These are phyloP conservation scores for Leccinum disarticulatum DNA, from an alignment of 768 basidiomycete species.

Conservation along the genomic window DNA sequence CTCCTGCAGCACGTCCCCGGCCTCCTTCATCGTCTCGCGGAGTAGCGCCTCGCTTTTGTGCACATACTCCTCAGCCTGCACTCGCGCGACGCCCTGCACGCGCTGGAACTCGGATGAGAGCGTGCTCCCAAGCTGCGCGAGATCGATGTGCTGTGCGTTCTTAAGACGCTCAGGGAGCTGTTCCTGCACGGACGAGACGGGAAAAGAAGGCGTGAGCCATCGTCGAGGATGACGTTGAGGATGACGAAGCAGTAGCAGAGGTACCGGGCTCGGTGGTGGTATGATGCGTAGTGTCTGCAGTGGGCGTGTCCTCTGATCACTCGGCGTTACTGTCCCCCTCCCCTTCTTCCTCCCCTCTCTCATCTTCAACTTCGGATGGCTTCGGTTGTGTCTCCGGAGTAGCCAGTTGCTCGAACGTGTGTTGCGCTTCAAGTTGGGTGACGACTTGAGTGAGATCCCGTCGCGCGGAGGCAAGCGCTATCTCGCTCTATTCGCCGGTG, in stretches of 20 bases:
- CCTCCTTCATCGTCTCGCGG: constrained; percentile 73
- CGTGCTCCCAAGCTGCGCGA: too few species aligned
- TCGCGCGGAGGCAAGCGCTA: constrained; percentile 62
- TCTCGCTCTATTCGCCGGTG: constrained; percentile 54
- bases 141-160: too few species aligned
- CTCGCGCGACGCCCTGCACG: constrained; percentile 45
- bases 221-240: constrained; percentile 16
- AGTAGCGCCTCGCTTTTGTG: constrained; percentile 68
- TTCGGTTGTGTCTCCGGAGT: constrained; percentile 29
- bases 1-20: constrained; percentile 78
- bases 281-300: constrained; percentile 20
- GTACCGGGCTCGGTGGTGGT: constrained; percentile 17
- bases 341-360: constrained; percentile 19
- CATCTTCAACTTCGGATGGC: constrained; percentile 6
- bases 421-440: constrained; percentile 74
- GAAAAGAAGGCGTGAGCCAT: constrained; percentile 52
- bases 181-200: constrained; percentile 18
- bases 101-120: too few species aligned
- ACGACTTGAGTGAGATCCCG: constrained; percentile 66
- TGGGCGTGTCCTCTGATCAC: constrained; percentile 29
- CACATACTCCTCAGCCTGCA: constrained; percentile 83
- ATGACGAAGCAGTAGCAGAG: background rate
- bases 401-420: constrained; percentile 62
- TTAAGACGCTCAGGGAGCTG: too few species aligned
- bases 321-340: constrained; percentile 26